Evolutionary conservation across 2,329 filamentous ascomycete genomes (phyloP).

Genomic region (Didymella pomorum): DNA sequence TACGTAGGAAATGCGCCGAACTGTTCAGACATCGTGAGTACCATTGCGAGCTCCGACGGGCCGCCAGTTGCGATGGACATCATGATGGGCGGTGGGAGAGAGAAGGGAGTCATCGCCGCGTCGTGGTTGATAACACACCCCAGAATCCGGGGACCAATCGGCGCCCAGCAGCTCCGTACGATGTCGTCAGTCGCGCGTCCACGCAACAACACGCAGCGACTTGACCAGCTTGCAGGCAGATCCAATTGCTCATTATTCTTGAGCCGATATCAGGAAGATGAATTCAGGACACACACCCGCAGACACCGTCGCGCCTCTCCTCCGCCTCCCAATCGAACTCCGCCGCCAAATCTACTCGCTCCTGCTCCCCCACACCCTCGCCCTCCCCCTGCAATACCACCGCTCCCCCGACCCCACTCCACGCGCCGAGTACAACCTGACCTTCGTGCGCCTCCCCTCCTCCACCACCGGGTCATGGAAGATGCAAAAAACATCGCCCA

Average conservation of each 20-base stretch:
- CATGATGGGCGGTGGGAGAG: not conserved
- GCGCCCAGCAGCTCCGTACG: not conserved
- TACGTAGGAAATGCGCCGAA: not conserved
- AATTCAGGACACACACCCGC: not conserved
- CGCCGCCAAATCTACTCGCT: slow-evolving; percentile 54
- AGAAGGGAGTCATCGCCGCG: not conserved
- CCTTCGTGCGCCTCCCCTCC: slow-evolving; percentile 35
- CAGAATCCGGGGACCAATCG: not conserved
- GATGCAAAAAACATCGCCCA: slow-evolving; percentile 38
- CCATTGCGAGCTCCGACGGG: not conserved
- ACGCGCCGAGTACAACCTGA: slow-evolving; percentile 42
- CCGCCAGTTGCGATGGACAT: not conserved
- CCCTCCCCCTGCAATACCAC: slow-evolving; percentile 27
- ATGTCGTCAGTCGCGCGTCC: not conserved
- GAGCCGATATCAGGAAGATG: not conserved
- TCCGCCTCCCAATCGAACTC: slow-evolving; percentile 55
- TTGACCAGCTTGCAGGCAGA: not conserved
- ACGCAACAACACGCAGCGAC: not conserved
- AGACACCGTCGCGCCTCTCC: slow-evolving; percentile 32
- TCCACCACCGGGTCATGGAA: slow-evolving; percentile 38
- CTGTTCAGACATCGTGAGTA: not conserved
- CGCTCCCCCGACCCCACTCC: slow-evolving; percentile 17
- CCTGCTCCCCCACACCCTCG: slow-evolving; percentile 54
- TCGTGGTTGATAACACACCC: not conserved
- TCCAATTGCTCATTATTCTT: not conserved